Percentiles rank a stretch among this genome's conserved stretches.
phyloP scores from a whole-genome alignment of 208 protist species.

The Trichomonas gallinae region DNA sequence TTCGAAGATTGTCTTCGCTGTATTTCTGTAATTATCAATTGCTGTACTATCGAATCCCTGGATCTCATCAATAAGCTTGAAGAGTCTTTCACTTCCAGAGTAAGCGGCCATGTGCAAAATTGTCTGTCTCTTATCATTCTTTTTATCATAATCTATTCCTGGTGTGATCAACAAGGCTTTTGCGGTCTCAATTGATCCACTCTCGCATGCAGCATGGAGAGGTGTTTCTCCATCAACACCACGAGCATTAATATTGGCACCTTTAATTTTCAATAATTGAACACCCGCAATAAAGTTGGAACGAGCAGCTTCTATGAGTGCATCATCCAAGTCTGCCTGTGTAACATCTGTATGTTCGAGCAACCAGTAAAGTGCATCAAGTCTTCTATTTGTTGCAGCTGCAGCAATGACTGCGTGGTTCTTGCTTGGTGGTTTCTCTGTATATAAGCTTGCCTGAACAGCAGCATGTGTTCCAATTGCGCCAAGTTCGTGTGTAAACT shows the following conservation, averaged over 20 bases:
- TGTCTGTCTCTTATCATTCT: neutral
- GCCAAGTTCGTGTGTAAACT: neutral
- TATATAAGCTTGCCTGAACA: neutral
- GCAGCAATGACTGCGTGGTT: neutral
- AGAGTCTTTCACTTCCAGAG: neutral
- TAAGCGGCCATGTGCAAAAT: neutral
- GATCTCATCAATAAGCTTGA: neutral
- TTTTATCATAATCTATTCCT: neutral
- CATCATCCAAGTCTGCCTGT: neutral
- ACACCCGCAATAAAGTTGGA: neutral
- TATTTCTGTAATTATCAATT: neutral
- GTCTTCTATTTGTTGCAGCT: neutral
- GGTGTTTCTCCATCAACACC: neutral
- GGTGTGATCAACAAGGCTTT: neutral
- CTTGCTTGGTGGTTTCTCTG: neutral
- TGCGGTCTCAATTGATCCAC: neutral
- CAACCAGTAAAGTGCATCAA: neutral
- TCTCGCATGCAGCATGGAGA: neutral
- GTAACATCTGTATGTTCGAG: neutral
- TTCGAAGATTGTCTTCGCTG: neutral
- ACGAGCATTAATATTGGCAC: neutral
- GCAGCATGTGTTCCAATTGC: neutral
- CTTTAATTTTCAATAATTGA: neutral
- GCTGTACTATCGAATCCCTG: neutral
- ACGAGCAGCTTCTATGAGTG: neutral